phyloP scores from a whole-genome alignment of 208 protist genomes.

The Trypanosoma melophagium region DNA sequence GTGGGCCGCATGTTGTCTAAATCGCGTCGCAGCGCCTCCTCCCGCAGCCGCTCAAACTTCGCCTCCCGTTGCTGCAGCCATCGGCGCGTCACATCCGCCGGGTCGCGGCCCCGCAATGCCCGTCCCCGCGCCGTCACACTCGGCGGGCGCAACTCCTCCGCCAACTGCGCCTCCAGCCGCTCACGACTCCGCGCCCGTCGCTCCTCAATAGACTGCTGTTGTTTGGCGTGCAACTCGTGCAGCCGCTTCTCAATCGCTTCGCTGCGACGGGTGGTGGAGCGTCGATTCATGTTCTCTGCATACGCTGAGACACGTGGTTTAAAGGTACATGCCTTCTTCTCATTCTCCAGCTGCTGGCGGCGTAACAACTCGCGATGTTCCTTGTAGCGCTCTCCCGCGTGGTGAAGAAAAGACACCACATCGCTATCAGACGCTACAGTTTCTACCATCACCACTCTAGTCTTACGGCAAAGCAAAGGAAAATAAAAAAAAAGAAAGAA shows the following conservation, averaged over 20 bases:
- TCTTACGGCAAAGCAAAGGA: slow-evolving; percentile 7
- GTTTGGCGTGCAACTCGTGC: slow-evolving; percentile 51
- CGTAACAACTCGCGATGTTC: slow-evolving; percentile 69
- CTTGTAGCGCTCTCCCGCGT: slow-evolving; percentile 55
- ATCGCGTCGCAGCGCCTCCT: slow-evolving; percentile 37
- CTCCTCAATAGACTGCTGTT: slow-evolving; percentile 31
- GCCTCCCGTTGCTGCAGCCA: slow-evolving; percentile 53
- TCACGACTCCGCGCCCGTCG: slow-evolving; percentile 28
- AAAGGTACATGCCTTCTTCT: slow-evolving; percentile 48
- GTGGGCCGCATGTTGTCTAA: slow-evolving; percentile 30
- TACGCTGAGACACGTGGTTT: slow-evolving; percentile 46
- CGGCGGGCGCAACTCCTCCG: slow-evolving; percentile 36
- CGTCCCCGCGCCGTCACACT: slow-evolving; percentile 40
- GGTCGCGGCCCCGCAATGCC: slow-evolving; percentile 20
- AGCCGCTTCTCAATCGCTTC: slow-evolving; percentile 59
- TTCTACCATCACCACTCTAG: slow-evolving; percentile 13
- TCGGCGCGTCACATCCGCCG: slow-evolving; percentile 19
- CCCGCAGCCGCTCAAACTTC: slow-evolving; percentile 28
- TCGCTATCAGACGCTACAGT: slow-evolving; percentile 6
- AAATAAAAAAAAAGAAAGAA: not conserved
- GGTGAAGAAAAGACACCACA: slow-evolving; percentile 70
- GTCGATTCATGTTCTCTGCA: slow-evolving; percentile 39
- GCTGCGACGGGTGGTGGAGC: slow-evolving; percentile 31
- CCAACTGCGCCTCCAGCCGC: slow-evolving; percentile 20
- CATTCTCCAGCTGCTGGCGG: slow-evolving; percentile 39